Base-by-base conservation (phyloP, 2,329 filamentous ascomycete genomes). In the Phaeophleospora eucalypticola region DNA sequence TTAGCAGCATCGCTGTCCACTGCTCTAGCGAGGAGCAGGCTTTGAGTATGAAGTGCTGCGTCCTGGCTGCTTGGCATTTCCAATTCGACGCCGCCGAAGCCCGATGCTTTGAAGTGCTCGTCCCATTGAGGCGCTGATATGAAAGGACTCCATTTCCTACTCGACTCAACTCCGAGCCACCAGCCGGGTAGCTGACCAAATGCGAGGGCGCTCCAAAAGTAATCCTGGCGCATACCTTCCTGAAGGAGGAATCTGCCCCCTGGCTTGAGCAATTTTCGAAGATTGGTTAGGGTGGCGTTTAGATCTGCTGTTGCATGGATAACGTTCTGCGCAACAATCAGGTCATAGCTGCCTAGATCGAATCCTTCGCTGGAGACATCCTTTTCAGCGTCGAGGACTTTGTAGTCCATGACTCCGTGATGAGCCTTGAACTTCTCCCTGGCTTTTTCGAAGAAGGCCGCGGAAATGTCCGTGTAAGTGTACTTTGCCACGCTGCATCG, bases 381-480 rank as follows among this genome's bases (percentile, higher is more conserved):
- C 8, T 57, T 42, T 10, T 65, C 61, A 14, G 68, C 49, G 46
- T 71, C 56, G 0, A 61, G 49, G 1, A 52, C 41, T 14, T 55
- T 49, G 43, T 59, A 71, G 7, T 53, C 49, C 57, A 72, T 64
- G 12, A 55, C 56, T 2, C 59, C 43, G 1, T 44, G 41, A 17
- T 58, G 54, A 2, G 44, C 37, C 0, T 51, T 37, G 14, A 73
- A 65, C 3, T 46, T 50, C 17, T 64, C 56, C 14, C 55, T 47
- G 0, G 66, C 70, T 2, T 57, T 48, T 6, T 65, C 64, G 35
- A 76, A 72, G 59, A 71, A 72, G 4, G 58, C 65, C 3, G 61
- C 43, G 0, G 68, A 68, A 9, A 73, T 65, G 46, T 76, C 73
- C 17, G 43, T 45, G 24, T 9, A 45, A 3, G 15, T 33, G 15